Evolutionary conservation across 2,329 filamentous ascomycete genomes (phyloP).

Genomic region (Aspergillus piperis): DNA sequence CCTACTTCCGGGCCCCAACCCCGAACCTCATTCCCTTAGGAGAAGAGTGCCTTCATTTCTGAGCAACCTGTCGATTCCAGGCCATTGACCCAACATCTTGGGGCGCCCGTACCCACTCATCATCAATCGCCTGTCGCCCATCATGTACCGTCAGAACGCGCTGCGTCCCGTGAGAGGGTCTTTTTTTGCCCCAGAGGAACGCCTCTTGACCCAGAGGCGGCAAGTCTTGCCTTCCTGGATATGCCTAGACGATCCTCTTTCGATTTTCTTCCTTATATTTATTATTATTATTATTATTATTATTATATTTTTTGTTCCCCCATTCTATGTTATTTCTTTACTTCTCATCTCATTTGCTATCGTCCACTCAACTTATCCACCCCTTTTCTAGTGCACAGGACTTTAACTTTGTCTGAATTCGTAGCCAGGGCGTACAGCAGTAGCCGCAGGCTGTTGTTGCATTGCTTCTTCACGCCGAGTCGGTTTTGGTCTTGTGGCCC

Average conservation of each 20-base stretch:
- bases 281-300: background rate
- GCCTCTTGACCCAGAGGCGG: conserved; percentile 12
- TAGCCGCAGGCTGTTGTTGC: conserved; percentile 27
- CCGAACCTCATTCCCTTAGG: conserved; percentile 19
- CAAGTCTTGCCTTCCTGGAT: conserved; percentile 12
- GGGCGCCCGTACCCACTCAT: conserved; percentile 24
- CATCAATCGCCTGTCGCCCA: conserved; percentile 17
- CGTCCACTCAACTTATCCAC: background rate
- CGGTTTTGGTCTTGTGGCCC: conserved; percentile 15
- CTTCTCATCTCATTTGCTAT: conserved; percentile 4
- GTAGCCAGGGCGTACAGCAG: conserved; percentile 26
- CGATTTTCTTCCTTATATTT: background rate
- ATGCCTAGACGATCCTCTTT: conserved; percentile 1
- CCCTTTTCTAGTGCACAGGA: background rate
- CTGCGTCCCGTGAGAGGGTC: conserved; percentile 20
- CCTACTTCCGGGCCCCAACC: conserved; percentile 20
- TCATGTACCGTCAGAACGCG: conserved; percentile 21
- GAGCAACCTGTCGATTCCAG: conserved; percentile 20
- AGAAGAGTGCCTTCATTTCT: conserved; percentile 8
- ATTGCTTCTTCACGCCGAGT: conserved; percentile 21
- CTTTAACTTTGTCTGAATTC: conserved; percentile 12
- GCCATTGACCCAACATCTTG: conserved; percentile 26
- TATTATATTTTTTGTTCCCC: background rate
- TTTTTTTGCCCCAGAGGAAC: conserved; percentile 13
- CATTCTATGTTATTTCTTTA: conserved; percentile 5